Conservation (phyloP, 805 yeast species). For the Debaryomyces hansenii region DNA sequence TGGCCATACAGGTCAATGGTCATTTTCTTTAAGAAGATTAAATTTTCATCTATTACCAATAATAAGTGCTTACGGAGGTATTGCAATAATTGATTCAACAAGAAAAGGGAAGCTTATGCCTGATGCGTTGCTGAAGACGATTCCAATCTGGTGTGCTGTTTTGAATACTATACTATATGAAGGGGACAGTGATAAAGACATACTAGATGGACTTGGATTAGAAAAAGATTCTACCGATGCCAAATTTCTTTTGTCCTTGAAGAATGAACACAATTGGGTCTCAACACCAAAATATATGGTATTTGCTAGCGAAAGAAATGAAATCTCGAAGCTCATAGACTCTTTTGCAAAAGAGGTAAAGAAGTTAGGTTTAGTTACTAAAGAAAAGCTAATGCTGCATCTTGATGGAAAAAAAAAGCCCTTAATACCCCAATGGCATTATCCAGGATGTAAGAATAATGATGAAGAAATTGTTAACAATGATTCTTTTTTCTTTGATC, state of each 20-base stretch:
- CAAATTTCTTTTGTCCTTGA: conserved; percentile 4
- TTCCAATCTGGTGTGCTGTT: conserved; percentile 92
- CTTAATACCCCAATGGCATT: conserved; percentile 67
- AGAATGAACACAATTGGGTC: conserved; percentile 32
- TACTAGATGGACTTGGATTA: conserved; percentile 1
- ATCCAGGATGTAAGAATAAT: conserved; percentile 44
- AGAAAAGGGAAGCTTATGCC: conserved; percentile 83
- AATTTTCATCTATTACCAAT: conserved; percentile 68
- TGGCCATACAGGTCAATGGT: conserved; percentile 85
- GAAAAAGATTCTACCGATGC: not conserved
- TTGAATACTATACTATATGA: conserved; percentile 56
- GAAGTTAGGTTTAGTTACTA: conserved; percentile 39
- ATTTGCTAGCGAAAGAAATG: conserved; percentile 53
- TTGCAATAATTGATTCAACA: conserved; percentile 77
- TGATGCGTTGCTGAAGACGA: conserved; percentile 81
- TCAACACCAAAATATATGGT: conserved; percentile 42
- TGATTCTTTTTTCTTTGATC: conserved; percentile 3
- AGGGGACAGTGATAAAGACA: conserved; percentile 8
- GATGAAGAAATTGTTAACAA: not conserved
- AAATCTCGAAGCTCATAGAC: conserved; percentile 50
- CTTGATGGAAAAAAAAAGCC: conserved; percentile 35
- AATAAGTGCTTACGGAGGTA: conserved; percentile 43
- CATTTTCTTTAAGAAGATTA: conserved; percentile 68
- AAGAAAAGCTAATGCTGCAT: conserved; percentile 26
- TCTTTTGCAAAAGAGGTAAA: conserved; percentile 46